Evolutionary conservation across 148 eudicot species (phyloP), one percentile per base, ranked within the genome.

Genomic region (Drosera capensis): DNA sequence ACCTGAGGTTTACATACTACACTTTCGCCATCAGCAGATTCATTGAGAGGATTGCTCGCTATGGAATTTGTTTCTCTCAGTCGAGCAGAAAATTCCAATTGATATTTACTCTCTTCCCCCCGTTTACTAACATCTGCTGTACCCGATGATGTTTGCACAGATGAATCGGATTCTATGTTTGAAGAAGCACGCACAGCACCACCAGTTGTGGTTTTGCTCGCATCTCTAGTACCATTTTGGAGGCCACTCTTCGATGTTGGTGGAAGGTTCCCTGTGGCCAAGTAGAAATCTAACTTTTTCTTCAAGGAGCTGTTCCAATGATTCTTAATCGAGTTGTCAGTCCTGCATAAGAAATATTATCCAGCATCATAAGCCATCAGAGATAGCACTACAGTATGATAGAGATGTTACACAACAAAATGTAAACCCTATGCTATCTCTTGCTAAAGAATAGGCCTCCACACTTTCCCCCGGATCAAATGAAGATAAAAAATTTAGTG

Each of bases 251-350:
- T 88, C 16, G 78, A 45, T 40, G 56, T 72, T 9, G 97, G 81
- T 7, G 95, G 94, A 25, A 90, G 87, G 59, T 66, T 80, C 42
- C 97, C 97, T 37, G 87, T 75, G 57, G 85, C 80, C 63, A 75
- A 40, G 68, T 71, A 90, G 63, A 84, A 84, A 57, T 84, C 95
- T 43, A 78, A 56, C 73, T 90, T 90, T 70, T 84, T 90, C 79
- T 90, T 90, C 65, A 90, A 70, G 45, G 97, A 90, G 59, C 97
- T 90, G 56, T 90, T 90, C 97, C 97, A 90, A 51, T 90, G 97
- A 67, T 90, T 90, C 78, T 90, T 90, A 41, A 90, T 90, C 19
- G 93, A 80, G 66, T 90, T 90, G 56, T 90, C 97, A 34, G 97
- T 90, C 85, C 97, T 90, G 68, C 53, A 60, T 31, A 43, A 35